Base-by-base conservation (phyloP, 768 basidiomycete species). In the Hypholoma fasciculare region DNA sequence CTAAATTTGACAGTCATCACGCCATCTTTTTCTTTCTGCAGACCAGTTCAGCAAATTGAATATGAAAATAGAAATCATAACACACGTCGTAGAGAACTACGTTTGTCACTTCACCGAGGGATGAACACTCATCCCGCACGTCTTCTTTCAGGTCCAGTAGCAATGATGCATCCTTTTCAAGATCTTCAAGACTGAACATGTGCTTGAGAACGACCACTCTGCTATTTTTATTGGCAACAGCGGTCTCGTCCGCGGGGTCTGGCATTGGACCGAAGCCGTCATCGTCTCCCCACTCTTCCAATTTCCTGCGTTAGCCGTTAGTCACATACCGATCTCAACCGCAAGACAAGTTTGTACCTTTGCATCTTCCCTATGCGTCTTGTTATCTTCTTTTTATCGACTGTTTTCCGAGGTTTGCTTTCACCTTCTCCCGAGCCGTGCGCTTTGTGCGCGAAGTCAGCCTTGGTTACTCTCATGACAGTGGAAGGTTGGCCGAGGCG, bases 1-100 rank as follows among this genome's bases (percentile, higher is more conserved):
- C 87, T 87, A 78, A 98, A 99, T 65, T 98, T 97, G 61, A 98
- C 88, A 0, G 95, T 96, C 86, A 98, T 98, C 61, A 98, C 74
- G 3, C 97, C 96, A 38, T 96, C 94, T 36, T 85, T 74, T 71
- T 99, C 97, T 79, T 89, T 86, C 95, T 99, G 47, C 36, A 3
- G 73, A 42, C 9, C 5, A 46, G 13, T 56, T 49, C 39, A 13
- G 53, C 47, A 40, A 20, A 52, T 56, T 6, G 46, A n/a, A 19
- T 27, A 43, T 23, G 38, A 54, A 53, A 16, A 46, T 2, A 9
- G 23, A 56, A 50, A 8, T 23, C 1, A 13, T 40, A 11, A 79
- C 92, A 72, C 71, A 96, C 96, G 75, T 99, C 96, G 67, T 96
- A 98, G 40, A 99, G 72, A 30, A 94, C 87, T 1, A 98, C 92